Evolutionary conservation across 371 early-diverging fungal species (phyloP).

Genomic region (Syncephalastrum contaminatum): DNA sequence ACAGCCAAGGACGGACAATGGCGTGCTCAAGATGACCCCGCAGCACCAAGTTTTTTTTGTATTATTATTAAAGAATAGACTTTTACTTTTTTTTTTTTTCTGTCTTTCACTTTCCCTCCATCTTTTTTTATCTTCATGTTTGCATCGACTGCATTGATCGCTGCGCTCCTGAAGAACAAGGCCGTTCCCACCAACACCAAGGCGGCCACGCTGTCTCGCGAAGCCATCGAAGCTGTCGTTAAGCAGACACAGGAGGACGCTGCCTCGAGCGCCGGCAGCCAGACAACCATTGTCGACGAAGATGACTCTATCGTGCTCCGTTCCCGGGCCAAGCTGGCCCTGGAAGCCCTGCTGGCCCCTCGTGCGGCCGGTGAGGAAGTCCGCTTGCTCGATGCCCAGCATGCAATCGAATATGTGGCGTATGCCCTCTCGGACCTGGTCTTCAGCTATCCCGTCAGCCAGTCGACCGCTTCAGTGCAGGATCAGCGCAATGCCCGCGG

Average conservation of each 20-base stretch:
- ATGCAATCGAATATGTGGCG: slow-evolving; percentile 72
- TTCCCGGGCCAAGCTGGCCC: slow-evolving; percentile 28
- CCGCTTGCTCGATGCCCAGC: slow-evolving; percentile 59
- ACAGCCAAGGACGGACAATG: slow-evolving; percentile 7
- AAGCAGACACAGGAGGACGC: slow-evolving; percentile 34
- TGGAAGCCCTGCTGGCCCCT: slow-evolving; percentile 23
- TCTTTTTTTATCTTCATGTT: slow-evolving; percentile 14
- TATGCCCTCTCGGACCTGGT: slow-evolving; percentile 76
- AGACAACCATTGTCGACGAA: slow-evolving; percentile 48
- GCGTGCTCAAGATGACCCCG: slow-evolving; percentile 10
- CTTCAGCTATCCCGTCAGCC: slow-evolving; percentile 72
- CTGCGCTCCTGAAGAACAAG: slow-evolving; percentile 27
- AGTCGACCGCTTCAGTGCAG: slow-evolving; percentile 21
- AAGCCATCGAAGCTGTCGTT: slow-evolving; percentile 22
- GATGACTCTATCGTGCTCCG: slow-evolving; percentile 32
- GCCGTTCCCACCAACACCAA: slow-evolving; percentile 8
- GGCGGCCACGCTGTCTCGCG: slow-evolving; percentile 12
- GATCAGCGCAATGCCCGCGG: slow-evolving; percentile 57
- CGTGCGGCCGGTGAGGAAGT: slow-evolving; percentile 12
- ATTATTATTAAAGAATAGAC: background rate
- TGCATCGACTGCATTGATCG: slow-evolving; percentile 27
- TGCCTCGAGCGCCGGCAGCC: slow-evolving; percentile 39
- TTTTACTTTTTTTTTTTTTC: slow-evolving; percentile 1
- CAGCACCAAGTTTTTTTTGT: background rate
- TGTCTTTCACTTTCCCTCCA: slow-evolving; percentile 9